These are phyloP conservation scores for Gaeumannomyces tritici DNA, from an alignment of 2,329 filamentous ascomycete species.

Conservation along the genomic window DNA sequence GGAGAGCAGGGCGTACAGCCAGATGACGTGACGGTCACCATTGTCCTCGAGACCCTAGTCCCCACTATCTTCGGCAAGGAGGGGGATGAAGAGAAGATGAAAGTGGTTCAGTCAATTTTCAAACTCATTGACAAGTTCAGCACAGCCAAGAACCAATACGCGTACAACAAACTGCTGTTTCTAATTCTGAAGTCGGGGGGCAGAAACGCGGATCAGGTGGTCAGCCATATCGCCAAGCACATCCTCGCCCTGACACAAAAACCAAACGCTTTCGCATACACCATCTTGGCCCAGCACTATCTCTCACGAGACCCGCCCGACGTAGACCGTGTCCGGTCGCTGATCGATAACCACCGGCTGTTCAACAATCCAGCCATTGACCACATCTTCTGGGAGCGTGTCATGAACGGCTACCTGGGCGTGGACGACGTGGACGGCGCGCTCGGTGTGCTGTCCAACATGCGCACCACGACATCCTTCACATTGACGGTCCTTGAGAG, in stretches of 20 bases:
- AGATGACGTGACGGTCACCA: conserved; percentile 63
- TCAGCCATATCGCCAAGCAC: conserved; percentile 51
- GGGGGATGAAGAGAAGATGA: conserved; percentile 37
- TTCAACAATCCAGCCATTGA: conserved; percentile 31
- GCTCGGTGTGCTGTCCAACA: conserved; percentile 34
- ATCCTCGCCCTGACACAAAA: conserved; percentile 42
- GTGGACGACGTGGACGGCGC: conserved; percentile 40
- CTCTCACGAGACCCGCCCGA: conserved; percentile 50
- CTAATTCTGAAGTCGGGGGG: neutral
- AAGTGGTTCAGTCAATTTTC: conserved; percentile 44
- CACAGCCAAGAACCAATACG: neutral
- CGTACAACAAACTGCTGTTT: neutral
- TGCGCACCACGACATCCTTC: conserved; percentile 21
- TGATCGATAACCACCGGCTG: conserved; percentile 49
- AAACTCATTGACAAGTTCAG: conserved; percentile 36
- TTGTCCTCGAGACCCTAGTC: conserved; percentile 46
- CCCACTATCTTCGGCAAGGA: conserved; percentile 22
- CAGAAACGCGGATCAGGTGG: conserved; percentile 33
- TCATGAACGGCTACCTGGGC: conserved; percentile 57
- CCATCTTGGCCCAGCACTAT: conserved; percentile 60
- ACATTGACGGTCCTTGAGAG: conserved; percentile 32
- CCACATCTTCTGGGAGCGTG: conserved; percentile 58
- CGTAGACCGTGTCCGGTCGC: conserved; percentile 44
- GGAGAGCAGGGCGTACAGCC: conserved; percentile 40
- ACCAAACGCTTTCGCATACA: conserved; percentile 60